Conservation (phyloP, 441 rosid genomes). For the Populus hybrid region DNA sequence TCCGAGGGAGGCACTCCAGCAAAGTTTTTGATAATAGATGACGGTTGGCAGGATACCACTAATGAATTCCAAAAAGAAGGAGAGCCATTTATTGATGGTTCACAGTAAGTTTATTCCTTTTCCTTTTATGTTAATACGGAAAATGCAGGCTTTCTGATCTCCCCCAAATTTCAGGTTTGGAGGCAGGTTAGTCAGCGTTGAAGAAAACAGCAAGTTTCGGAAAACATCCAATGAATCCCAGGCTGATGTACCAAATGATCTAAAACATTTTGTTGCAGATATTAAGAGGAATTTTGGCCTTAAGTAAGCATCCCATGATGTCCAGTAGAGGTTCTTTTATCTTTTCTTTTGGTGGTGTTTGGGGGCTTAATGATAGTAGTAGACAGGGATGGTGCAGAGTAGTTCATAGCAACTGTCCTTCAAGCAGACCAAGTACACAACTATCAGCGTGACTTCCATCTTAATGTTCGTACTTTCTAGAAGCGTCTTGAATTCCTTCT, state of each 20-base stretch:
- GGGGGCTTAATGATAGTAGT: background rate
- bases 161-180: conserved; percentile 43
- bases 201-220: conserved; percentile 70
- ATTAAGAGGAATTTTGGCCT: conserved; percentile 42
- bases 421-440: background rate
- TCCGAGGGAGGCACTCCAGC: conserved; percentile 58
- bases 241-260: conserved; percentile 13
- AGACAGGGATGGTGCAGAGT: background rate
- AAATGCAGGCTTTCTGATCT: conserved; percentile 5
- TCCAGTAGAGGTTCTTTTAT: background rate
- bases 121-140: background rate
- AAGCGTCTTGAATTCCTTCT: conserved; percentile 3
- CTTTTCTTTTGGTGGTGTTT: background rate
- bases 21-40: conserved; percentile 67
- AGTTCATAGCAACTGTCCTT: background rate
- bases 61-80: conserved; percentile 57
- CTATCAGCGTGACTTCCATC: background rate
- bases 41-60: conserved; percentile 78
- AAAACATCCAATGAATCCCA: conserved; percentile 36
- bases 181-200: conserved; percentile 57
- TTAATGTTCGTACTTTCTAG: background rate
- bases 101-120: conserved; percentile 33
- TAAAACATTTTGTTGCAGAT: conserved; percentile 48
- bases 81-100: conserved; percentile 47
- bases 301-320: conserved; percentile 29